A percentile compares a stretch with the other conserved stretches of the same genome.
These are phyloP conservation scores for Eleusine coracana DNA, from an alignment of 176 grass and related monocot genomes.

Conservation along the genomic window DNA sequence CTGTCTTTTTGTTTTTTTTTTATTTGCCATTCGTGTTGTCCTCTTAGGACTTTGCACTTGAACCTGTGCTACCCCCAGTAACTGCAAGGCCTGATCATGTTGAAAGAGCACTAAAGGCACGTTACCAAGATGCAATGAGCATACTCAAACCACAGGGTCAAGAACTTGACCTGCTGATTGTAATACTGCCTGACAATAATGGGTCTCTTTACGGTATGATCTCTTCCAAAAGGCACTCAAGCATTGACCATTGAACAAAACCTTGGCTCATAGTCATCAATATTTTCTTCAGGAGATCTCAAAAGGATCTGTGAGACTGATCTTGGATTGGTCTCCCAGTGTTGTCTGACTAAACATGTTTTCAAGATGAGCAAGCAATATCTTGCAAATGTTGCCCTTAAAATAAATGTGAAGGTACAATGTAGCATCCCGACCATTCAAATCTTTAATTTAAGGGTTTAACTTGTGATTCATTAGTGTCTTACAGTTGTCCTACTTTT, in stretches of 20 bases:
- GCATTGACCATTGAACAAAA: background rate
- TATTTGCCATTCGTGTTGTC: background rate
- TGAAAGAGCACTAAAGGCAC: constrained; percentile 72
- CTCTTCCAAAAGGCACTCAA: constrained; percentile 16
- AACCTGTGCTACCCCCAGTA: constrained; percentile 63
- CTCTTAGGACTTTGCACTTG: constrained; percentile 69
- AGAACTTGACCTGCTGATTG: constrained; percentile 87
- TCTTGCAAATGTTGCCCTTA: constrained; percentile 94
- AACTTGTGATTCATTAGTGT: background rate
- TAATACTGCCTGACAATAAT: constrained; percentile 86
- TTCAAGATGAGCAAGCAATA: constrained; percentile 87
- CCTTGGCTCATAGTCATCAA: background rate
- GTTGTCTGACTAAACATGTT: constrained; percentile 94
- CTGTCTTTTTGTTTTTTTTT: background rate
- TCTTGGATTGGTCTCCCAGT: constrained; percentile 94
- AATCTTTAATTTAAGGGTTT: constrained; percentile 10
- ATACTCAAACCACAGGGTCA: constrained; percentile 53
- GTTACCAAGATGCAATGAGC: constrained; percentile 76
- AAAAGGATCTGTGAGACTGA: constrained; percentile 97
- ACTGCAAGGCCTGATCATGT: constrained; percentile 74
- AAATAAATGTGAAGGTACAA: constrained; percentile 92
- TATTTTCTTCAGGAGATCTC: constrained; percentile 67
- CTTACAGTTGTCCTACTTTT: constrained; percentile 19
- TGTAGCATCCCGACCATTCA: background rate
- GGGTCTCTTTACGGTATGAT: constrained; percentile 80